Base-by-base conservation (phyloP, 2,329 filamentous ascomycete species). In the Ophiobolus disseminans region DNA sequence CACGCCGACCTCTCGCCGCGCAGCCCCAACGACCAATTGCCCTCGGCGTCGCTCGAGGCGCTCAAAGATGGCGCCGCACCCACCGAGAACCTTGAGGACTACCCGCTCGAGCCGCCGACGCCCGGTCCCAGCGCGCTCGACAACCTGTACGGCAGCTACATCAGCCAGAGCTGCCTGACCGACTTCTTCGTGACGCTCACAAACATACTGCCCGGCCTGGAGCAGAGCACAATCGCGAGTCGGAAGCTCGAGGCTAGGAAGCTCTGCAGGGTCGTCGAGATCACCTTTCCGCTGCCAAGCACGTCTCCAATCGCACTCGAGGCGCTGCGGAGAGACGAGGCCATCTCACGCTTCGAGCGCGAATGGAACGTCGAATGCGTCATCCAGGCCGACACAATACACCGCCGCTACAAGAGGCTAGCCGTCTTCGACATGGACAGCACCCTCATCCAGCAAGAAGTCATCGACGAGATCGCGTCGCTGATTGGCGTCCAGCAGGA, bases 391-490 rank as follows among this genome's bases (percentile, higher is more conserved):
- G 89, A 93, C 67, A 83, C 79, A 22, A 79, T 93, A 23, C 91
- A 87, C 79, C 81, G 91, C 49, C 83, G 87, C 21, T 85, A 95
- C 73, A 92, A 92, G 58, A 85, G 93, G 7, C 80, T 97, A 9
- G 91, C 93, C 3, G 90, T 97, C 23, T 99, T 99, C 68, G 94
- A 99, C 73, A 99, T 99, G 94, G 94, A 99, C 77, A 94, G 89
- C 73, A 99, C 94, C 0, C 82, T 99, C 51, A 97, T 99, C 70
- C 89, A 93, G 44, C 92, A 99, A 73, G 94, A 99, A 77, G 92
- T 97, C 52, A 97, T 99, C 69, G 94, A 99, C 73, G 86, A 97
- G 65, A 87, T 99, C 47, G 94, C 94, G 3, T 86, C 88, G 44
- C 88, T 88, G 28, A 85, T 96, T 2, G 90, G 91, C 42, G 82